Percentiles rank a stretch among this genome's conserved stretches.
phyloP scores from a whole-genome alignment of 345 rosid genomes.

The Salix suchowensis region DNA sequence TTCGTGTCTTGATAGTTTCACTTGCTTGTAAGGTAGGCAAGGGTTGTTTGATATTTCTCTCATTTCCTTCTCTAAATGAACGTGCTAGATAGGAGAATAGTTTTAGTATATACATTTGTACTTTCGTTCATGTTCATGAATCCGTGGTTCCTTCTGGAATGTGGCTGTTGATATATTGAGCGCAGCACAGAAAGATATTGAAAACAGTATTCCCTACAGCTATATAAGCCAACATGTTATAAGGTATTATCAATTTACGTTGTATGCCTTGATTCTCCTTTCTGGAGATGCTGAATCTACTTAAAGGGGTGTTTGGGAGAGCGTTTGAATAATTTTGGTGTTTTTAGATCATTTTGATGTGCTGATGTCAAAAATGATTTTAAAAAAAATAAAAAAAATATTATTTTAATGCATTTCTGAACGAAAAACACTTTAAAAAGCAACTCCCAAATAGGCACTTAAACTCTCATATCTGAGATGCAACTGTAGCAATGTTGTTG shows the following conservation, averaged over 20 bases:
- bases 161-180: neutral
- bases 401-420: no score
- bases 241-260: neutral
- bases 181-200: neutral
- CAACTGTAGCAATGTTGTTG: neutral
- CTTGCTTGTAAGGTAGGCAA: neutral
- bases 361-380: no score
- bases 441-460: neutral
- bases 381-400: no score
- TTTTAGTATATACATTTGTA: neutral
- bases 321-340: no score
- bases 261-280: neutral
- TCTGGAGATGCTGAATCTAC: neutral
- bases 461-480: neutral
- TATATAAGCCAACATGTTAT: neutral
- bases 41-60: neutral
- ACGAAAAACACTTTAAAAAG: no score
- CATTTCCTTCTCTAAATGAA: neutral
- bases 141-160: neutral
- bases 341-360: no score
- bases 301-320: neutral
- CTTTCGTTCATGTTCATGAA: neutral
- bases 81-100: neutral
- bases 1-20: neutral
- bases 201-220: neutral